A percentile compares a stretch with the other conserved stretches of the same genome.
Conservation (phyloP, 108 stramenopile genomes). For the Pseudonitzschia multistriata region DNA sequence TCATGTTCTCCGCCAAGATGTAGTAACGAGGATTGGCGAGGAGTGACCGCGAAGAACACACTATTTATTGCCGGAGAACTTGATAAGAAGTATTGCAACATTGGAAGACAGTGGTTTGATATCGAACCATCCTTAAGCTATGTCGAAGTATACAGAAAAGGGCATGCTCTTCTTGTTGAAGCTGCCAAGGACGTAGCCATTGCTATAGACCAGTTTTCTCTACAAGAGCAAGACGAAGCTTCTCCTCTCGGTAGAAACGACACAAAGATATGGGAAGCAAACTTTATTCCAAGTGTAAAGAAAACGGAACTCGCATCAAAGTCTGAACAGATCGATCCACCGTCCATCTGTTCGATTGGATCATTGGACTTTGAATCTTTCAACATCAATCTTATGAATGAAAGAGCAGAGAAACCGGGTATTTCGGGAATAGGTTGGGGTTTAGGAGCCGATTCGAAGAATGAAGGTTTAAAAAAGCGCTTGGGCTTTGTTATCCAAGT, state of each 20-base stretch:
- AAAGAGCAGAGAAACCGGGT: constrained; percentile 33
- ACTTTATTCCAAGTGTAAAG: constrained; percentile 5
- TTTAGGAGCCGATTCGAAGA: constrained; percentile 33
- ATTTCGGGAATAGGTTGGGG: constrained; percentile 80
- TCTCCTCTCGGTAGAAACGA: background rate
- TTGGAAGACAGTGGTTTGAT: constrained; percentile 46
- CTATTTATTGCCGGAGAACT: constrained; percentile 62
- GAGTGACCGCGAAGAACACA: constrained; percentile 42
- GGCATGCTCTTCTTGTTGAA: constrained; percentile 78
- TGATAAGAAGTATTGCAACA: constrained; percentile 67
- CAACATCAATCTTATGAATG: constrained; percentile 41
- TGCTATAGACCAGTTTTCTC: constrained; percentile 35
- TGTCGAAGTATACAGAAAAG: constrained; percentile 44
- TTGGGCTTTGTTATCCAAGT: constrained; percentile 71
- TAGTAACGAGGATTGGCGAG: constrained; percentile 49
- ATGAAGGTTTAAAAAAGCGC: constrained; percentile 34
- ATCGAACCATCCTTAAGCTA: constrained; percentile 22
- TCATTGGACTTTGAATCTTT: constrained; percentile 64
- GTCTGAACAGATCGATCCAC: background rate
- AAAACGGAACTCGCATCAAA: background rate
- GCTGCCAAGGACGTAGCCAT: constrained; percentile 46
- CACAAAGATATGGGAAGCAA: constrained; percentile 4
- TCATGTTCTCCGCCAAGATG: constrained; percentile 55
- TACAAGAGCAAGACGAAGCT: constrained; percentile 10
- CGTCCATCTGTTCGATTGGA: constrained; percentile 9